Conservation (phyloP, 345 rosid genomes). For the Chamaenerion angustifolium region DNA sequence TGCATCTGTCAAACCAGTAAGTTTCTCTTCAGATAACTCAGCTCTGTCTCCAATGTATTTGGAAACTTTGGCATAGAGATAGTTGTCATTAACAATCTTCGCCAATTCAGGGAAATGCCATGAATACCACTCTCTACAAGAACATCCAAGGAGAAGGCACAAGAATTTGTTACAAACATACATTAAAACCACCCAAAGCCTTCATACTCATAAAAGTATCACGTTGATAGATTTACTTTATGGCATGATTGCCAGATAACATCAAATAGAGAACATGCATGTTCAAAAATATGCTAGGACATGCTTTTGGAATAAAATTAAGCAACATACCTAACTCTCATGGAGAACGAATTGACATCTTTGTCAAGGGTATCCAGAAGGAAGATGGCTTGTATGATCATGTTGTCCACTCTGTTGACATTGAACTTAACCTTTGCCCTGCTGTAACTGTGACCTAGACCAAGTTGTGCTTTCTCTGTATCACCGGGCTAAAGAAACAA, state of each 20-base stretch:
- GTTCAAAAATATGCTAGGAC: neutral
- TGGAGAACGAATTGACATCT: constrained; percentile 78
- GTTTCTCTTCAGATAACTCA: constrained; percentile 42
- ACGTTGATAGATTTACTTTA: too few species aligned
- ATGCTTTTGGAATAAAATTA: neutral
- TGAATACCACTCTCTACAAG: constrained; percentile 86
- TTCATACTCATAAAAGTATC: neutral
- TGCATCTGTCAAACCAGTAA: constrained; percentile 51
- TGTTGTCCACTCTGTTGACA: constrained; percentile 79
- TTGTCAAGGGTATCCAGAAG: constrained; percentile 82
- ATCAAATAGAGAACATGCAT: too few species aligned
- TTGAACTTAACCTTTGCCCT: constrained; percentile 96
- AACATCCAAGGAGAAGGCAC: neutral
- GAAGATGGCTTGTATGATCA: constrained; percentile 93
- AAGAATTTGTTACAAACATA: neutral
- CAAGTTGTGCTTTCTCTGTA: constrained; percentile 86
- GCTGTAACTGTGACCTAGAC: constrained; percentile 90
- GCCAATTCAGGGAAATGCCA: constrained; percentile 96
- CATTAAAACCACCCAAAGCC: neutral
- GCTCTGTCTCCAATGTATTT: constrained; percentile 66
- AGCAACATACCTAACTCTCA: constrained; percentile 82
- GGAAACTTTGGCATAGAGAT: constrained; percentile 62
- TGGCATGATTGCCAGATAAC: too few species aligned
- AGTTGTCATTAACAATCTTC: constrained; percentile 89
- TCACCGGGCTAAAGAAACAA: constrained; percentile 55